Percentiles rank a stretch among this genome's conserved stretches.
Evolutionary conservation across 352 stramenopile genomes (phyloP).

Genomic region (Phytophthora foliorum): DNA sequence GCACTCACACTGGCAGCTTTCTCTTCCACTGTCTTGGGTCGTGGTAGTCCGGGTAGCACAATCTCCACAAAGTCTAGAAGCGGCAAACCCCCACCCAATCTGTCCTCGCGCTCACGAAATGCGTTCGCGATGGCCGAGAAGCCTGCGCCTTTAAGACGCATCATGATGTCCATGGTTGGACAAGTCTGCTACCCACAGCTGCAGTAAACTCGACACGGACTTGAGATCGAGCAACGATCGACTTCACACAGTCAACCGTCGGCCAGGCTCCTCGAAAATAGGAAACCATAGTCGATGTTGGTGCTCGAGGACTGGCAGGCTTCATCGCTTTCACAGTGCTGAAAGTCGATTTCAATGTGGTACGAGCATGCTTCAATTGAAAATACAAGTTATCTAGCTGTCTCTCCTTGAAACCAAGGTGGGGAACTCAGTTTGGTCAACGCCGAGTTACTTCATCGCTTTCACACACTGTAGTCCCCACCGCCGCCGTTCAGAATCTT

Average conservation of each 20-base stretch:
- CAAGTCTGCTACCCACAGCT: not conserved
- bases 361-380: conserved; percentile 8
- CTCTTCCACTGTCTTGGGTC: conserved; percentile 49
- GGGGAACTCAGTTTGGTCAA: not conserved
- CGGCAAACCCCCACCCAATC: conserved; percentile 64
- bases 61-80: conserved; percentile 87
- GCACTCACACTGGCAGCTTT: conserved; percentile 64
- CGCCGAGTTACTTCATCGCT: not conserved
- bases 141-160: conserved; percentile 77
- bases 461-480: too few relatives aligned
- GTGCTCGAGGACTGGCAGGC: too few relatives aligned
- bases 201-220: not conserved
- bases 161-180: conserved; percentile 83
- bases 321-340: too few relatives aligned
- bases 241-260: conserved; percentile 9
- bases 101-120: conserved; percentile 73
- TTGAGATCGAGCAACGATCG: conserved; percentile 6
- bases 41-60: conserved; percentile 67
- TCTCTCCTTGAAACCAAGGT: not conserved
- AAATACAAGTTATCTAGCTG: conserved; percentile 4
- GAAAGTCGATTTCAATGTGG: not conserved
- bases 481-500: conserved; percentile 18
- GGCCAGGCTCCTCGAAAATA: conserved; percentile 6
- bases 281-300: too few relatives aligned
- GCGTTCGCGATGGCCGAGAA: conserved; percentile 85